These are phyloP conservation scores for Torulaspora gathmanii DNA, from an alignment of 805 yeast species.

Conservation along the genomic window DNA sequence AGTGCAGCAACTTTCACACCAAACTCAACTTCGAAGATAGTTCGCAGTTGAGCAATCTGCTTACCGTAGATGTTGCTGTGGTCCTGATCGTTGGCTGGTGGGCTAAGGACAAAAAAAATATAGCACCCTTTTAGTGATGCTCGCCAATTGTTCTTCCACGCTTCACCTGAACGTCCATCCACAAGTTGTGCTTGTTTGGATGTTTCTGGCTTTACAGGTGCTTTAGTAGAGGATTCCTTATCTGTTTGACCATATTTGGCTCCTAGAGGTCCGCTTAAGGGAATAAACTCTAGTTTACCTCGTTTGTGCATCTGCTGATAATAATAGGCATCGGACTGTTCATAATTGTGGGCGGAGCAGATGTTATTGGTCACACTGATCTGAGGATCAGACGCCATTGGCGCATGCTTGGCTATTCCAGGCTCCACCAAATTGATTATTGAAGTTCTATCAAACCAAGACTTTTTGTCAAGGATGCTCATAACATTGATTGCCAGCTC, in stretches of 20 bases:
- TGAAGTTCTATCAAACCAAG: slow-evolving; percentile 7
- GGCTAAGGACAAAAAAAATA: slow-evolving; percentile 8
- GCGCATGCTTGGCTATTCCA: slow-evolving; percentile 23
- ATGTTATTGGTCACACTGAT: slow-evolving; percentile 32
- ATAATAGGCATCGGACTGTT: slow-evolving; percentile 21
- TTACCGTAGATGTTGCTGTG: not conserved
- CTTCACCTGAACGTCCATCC: not conserved
- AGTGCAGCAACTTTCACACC: slow-evolving; percentile 7
- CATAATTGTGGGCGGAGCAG: slow-evolving; percentile 28
- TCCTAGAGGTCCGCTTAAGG: slow-evolving; percentile 9
- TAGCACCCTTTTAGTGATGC: slow-evolving; percentile 9
- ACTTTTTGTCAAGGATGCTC: slow-evolving; percentile 9
- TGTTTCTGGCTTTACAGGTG: not conserved
- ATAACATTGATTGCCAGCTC: slow-evolving; percentile 14
- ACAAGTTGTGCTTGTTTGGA: not conserved
- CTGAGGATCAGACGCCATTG: slow-evolving; percentile 14
- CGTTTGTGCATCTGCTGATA: slow-evolving; percentile 26
- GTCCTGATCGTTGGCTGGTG: not conserved
- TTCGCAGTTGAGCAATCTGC: slow-evolving; percentile 5
- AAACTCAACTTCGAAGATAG: slow-evolving; percentile 10
- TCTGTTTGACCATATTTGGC: not conserved
- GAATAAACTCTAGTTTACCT: slow-evolving; percentile 17
- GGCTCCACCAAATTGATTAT: slow-evolving; percentile 18
- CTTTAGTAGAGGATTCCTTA: not conserved
- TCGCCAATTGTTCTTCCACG: slow-evolving; percentile 17